Conservation (phyloP, 352 stramenopile genomes). For the Peronosclerospora sorghi region DNA sequence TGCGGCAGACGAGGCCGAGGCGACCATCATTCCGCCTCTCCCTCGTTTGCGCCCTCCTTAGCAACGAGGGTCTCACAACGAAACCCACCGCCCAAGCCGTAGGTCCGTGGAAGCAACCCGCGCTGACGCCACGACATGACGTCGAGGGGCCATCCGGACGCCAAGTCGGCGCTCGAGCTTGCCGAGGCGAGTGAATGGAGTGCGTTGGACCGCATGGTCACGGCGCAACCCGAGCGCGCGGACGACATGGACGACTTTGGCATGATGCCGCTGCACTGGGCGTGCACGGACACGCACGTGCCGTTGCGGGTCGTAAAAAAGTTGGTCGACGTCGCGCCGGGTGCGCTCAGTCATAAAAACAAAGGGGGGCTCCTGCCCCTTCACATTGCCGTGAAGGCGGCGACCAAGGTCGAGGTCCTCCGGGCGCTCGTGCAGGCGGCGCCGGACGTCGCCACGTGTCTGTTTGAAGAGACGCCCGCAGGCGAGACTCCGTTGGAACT, state of each 20-base stretch:
- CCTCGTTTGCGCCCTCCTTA: constrained; percentile 3
- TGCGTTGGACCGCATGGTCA: constrained; percentile 49
- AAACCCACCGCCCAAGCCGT: constrained; percentile 8
- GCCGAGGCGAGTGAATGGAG: constrained; percentile 64
- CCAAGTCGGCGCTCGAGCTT: constrained; percentile 53
- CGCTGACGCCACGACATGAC: constrained; percentile 16
- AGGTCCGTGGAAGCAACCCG: background rate
- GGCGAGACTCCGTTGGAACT: constrained; percentile 66
- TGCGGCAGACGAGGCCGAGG: constrained; percentile 8
- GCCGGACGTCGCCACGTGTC: constrained; percentile 24
- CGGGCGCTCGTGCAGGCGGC: constrained; percentile 35
- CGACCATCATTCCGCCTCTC: constrained; percentile 14
- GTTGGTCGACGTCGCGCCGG: constrained; percentile 47
- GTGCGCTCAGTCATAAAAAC: constrained; percentile 49
- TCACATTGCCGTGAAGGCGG: constrained; percentile 77
- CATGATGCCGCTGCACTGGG: constrained; percentile 81
- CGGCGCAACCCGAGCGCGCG: constrained; percentile 33
- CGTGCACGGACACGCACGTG: constrained; percentile 64
- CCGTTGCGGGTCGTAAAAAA: constrained; percentile 53
- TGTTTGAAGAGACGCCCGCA: constrained; percentile 58
- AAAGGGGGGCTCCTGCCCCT: constrained; percentile 67
- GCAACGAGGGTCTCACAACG: constrained; percentile 23
- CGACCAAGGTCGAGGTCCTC: constrained; percentile 54
- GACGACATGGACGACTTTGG: constrained; percentile 78
- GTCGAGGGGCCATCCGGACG: constrained; percentile 7